These are phyloP conservation scores for Talaromyces sp. DNA, from an alignment of 2,329 filamentous ascomycete species.

Conservation along the genomic window DNA sequence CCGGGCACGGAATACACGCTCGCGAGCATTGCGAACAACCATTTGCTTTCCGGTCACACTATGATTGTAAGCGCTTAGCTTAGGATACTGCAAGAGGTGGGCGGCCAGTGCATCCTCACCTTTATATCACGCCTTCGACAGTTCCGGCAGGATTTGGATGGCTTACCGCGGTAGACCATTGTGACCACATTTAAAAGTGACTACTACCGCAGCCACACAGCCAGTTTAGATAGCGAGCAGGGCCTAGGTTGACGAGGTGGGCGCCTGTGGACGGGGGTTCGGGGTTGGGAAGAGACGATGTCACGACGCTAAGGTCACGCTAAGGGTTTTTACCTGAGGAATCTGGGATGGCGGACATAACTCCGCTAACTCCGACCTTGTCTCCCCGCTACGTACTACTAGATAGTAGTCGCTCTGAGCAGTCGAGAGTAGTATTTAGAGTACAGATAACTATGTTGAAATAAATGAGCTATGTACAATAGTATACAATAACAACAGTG, in stretches of 20 bases:
- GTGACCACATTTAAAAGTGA: neutral
- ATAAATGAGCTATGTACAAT: neutral
- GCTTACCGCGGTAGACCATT: constrained; percentile 12
- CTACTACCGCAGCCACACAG: neutral
- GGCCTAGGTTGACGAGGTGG: too few species aligned
- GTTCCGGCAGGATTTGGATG: constrained; percentile 10
- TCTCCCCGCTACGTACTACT: neutral
- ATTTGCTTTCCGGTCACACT: constrained; percentile 8
- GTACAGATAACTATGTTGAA: too few species aligned
- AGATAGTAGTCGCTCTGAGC: neutral
- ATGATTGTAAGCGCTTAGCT: neutral
- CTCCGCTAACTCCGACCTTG: constrained; percentile 6
- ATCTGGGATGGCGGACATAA: neutral
- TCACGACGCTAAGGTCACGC: neutral
- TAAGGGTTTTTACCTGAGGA: too few species aligned
- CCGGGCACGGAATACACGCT: neutral
- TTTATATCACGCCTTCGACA: constrained; percentile 11
- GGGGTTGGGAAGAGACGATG: neutral
- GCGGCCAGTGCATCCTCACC: neutral
- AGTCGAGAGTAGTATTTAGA: neutral
- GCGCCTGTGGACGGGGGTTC: too few species aligned
- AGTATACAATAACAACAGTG: neutral
- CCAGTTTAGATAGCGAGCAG: neutral
- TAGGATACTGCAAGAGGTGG: neutral
- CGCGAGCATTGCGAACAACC: constrained; percentile 11